These are phyloP conservation scores for Fusarium sp. DNA, from an alignment of 2,329 filamentous ascomycete species.

Conservation along the genomic window DNA sequence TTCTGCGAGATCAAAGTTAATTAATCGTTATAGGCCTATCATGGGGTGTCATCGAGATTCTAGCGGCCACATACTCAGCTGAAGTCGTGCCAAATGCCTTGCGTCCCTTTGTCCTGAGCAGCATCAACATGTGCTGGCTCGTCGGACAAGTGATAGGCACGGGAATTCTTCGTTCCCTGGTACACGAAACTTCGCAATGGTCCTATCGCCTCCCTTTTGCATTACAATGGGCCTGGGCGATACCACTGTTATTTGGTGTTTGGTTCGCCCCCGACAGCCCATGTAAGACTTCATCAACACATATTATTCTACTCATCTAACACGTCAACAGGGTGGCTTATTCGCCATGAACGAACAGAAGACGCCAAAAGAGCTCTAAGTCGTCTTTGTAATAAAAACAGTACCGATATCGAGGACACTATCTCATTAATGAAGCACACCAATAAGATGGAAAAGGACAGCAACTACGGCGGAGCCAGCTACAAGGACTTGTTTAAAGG, in stretches of 20 bases:
- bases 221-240: slow-evolving; percentile 60
- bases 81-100: slow-evolving; percentile 55
- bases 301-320: not conserved
- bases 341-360: slow-evolving; percentile 54
- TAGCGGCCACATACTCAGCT: slow-evolving; percentile 59
- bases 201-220: slow-evolving; percentile 56
- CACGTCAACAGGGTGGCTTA: slow-evolving; percentile 53
- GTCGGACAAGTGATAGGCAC: slow-evolving; percentile 59
- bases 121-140: slow-evolving; percentile 61
- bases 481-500: slow-evolving; percentile 44
- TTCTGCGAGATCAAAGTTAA: not conserved
- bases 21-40: slow-evolving; percentile 46
- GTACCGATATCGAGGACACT: slow-evolving; percentile 61
- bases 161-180: slow-evolving; percentile 55
- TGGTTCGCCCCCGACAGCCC: slow-evolving; percentile 60
- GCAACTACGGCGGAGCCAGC: slow-evolving; percentile 54
- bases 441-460: slow-evolving; percentile 59
- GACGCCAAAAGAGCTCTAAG: slow-evolving; percentile 53
- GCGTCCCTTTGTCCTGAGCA: slow-evolving; percentile 56
- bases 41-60: slow-evolving; percentile 56
- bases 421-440: slow-evolving; percentile 59
- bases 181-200: slow-evolving; percentile 51
- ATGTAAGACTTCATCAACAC: slow-evolving; percentile 44
- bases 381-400: slow-evolving; percentile 52
- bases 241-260: slow-evolving; percentile 55